Base-by-base conservation (phyloP, 2,329 filamentous ascomycete species). In the Cladophialophora yegresii region DNA sequence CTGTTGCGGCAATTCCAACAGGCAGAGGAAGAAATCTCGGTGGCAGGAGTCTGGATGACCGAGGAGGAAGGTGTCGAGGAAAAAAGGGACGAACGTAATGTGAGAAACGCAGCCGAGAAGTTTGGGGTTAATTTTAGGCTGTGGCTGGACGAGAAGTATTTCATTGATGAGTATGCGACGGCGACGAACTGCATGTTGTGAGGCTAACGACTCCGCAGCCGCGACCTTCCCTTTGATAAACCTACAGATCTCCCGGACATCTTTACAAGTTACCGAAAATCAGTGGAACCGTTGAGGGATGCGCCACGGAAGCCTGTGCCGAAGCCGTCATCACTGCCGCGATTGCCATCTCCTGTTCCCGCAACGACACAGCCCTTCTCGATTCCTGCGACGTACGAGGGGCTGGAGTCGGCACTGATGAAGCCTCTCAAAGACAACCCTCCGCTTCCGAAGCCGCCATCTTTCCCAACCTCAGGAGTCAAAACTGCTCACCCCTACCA, bases 121-220 rank as follows among this genome's bases (percentile, higher is more conserved):
- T 76, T 81, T 2, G 80, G 79, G 0, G 79, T 87, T 3, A 81
- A 85, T 1, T 90, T 91, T 73, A 84, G 84, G 73, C 64, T 87
- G 0, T 92, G 87, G 85, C 75, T 77, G 0, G 90, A 93, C 70
- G 90, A 92, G 75, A 93, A 93, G 73, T 93, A 90, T 70, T 87
- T 87, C 65, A 81, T 93, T 57, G 88, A 93, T 71, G 89, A 93
- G 90, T 93, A 79, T 77, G 89, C 84, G 6, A 26, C 13, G 7
- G 3, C 16, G 53, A 6, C 13, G 54, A 1, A 1, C 9, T 55
- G 26, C 6, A 26, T 28, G 7, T 49, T 30, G 32, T 28, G 13
- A 40, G 54, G 43, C 64, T 67, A 57, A 61, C 54, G 22, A 20
- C 3, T n/a, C 26, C 16, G 4, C 60, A 92, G 89, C 70, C 86